phyloP scores from a whole-genome alignment of 2,329 filamentous ascomycete species.

The Monosporascus sp. region DNA sequence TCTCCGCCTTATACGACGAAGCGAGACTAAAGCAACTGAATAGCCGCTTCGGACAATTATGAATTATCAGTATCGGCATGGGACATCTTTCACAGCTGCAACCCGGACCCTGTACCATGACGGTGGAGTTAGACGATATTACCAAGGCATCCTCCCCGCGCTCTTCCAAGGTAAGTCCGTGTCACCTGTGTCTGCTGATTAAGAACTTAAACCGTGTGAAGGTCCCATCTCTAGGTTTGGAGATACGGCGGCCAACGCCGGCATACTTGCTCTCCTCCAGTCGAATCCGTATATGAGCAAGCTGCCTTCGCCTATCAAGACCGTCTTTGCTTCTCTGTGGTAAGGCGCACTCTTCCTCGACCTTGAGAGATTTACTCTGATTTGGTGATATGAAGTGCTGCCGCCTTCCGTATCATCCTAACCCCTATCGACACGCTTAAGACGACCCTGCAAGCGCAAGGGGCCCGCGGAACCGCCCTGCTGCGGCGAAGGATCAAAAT shows the following conservation, averaged over 20 bases:
- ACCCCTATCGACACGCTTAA: conserved; percentile 46
- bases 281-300: conserved; percentile 39
- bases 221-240: conserved; percentile 41
- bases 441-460: conserved; percentile 43
- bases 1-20: neutral
- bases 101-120: conserved; percentile 35
- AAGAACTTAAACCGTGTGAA: conserved; percentile 8
- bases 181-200: neutral
- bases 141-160: conserved; percentile 39
- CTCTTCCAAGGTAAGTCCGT: conserved; percentile 34
- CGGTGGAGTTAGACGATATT: conserved; percentile 37
- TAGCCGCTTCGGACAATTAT: conserved; percentile 44
- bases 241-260: conserved; percentile 43
- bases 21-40: neutral
- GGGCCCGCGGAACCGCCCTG: conserved; percentile 34
- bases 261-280: conserved; percentile 41
- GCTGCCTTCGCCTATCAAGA: conserved; percentile 38
- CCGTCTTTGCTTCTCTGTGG: conserved; percentile 42
- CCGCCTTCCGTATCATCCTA: conserved; percentile 40
- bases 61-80: conserved; percentile 46
- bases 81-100: conserved; percentile 34
- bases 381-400: conserved; percentile 27
- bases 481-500: conserved; percentile 38
- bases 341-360: conserved; percentile 3
- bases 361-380: neutral